phyloP scores from a whole-genome alignment of 352 stramenopile genomes.

The Halophytophthora batemanensis region DNA sequence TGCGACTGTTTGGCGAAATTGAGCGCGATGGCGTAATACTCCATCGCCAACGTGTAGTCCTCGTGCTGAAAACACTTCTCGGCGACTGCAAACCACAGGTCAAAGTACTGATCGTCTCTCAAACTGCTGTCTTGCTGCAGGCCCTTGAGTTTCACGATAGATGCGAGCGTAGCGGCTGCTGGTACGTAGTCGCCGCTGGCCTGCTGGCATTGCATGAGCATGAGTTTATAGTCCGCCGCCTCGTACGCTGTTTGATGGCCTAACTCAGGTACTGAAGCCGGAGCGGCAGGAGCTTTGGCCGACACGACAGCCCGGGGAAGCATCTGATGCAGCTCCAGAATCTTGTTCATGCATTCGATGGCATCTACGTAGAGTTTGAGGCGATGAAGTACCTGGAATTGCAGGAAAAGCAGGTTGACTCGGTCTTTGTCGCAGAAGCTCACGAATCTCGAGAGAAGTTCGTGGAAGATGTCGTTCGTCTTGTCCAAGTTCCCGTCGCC shows the following conservation, averaged over 20 bases:
- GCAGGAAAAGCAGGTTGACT: constrained; percentile 50
- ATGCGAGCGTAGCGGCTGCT: constrained; percentile 45
- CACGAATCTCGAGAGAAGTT: constrained; percentile 52
- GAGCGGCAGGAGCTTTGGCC: background rate
- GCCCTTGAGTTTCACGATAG: constrained; percentile 31
- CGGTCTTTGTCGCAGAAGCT: constrained; percentile 65
- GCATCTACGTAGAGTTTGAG: constrained; percentile 50
- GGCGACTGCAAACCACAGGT: constrained; percentile 47
- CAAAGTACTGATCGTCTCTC: constrained; percentile 49
- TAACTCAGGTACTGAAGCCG: constrained; percentile 4
- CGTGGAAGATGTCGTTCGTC: constrained; percentile 49
- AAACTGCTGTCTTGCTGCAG: constrained; percentile 30
- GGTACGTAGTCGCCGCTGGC: constrained; percentile 48
- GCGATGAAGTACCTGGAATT: constrained; percentile 60
- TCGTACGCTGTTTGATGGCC: constrained; percentile 29
- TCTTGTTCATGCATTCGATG: constrained; percentile 42
- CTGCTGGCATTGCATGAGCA: constrained; percentile 70
- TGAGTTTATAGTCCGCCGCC: constrained; percentile 45
- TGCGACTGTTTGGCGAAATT: constrained; percentile 68
- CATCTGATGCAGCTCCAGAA: constrained; percentile 25
- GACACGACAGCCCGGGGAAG: background rate
- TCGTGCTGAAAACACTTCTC: constrained; percentile 68
- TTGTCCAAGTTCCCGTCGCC: constrained; percentile 46
- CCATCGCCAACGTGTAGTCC: constrained; percentile 56
- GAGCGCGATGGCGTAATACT: constrained; percentile 56